Evolutionary conservation across 495 filamentous ascomycete genomes (phyloP).

Genomic region (Pseudotulostoma volvatum): DNA sequence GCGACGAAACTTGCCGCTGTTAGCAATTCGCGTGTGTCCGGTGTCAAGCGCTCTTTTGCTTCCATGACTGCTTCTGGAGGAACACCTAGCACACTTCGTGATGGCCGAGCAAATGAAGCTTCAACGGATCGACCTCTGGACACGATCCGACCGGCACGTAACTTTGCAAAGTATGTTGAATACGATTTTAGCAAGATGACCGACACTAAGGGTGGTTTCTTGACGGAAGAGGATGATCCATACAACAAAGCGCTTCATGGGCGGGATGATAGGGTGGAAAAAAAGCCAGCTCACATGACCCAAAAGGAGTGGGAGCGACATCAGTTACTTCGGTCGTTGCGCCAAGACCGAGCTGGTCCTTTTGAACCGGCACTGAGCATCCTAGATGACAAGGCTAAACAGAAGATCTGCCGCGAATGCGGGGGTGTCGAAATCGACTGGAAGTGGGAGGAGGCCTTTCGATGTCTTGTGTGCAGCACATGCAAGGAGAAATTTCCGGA

Average conservation of each 20-base stretch:
- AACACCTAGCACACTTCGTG: slow-evolving; percentile 48
- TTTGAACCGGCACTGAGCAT: slow-evolving; percentile 76
- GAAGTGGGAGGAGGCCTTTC: slow-evolving; percentile 76
- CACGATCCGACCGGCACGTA: slow-evolving; percentile 53
- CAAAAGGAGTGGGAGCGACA: slow-evolving; percentile 82
- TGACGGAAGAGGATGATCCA: slow-evolving; percentile 77
- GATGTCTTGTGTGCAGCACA: slow-evolving; percentile 47
- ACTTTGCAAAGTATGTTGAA: slow-evolving; percentile 85
- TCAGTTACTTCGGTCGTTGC: slow-evolving; percentile 50
- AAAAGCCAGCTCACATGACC: slow-evolving; percentile 79
- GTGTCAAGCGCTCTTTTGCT: slow-evolving; percentile 44
- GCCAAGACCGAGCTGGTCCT: slow-evolving; percentile 58
- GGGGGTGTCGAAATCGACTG: slow-evolving; percentile 74
- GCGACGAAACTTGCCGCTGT: slow-evolving; percentile 13
- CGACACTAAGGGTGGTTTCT: slow-evolving; percentile 90
- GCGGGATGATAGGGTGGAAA: slow-evolving; percentile 31
- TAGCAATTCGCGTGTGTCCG: slow-evolving; percentile 16
- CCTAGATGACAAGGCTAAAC: slow-evolving; percentile 40
- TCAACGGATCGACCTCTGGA: slow-evolving; percentile 28
- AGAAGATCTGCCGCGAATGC: slow-evolving; percentile 74
- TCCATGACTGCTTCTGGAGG: slow-evolving; percentile 43
- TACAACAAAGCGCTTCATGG: slow-evolving; percentile 60
- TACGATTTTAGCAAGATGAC: slow-evolving; percentile 97
- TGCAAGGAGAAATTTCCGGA: slow-evolving; percentile 86
- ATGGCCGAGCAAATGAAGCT: slow-evolving; percentile 34